Evolutionary conservation across 768 basidiomycete genomes (phyloP).

Genomic region (Tubosaeta sp.): DNA sequence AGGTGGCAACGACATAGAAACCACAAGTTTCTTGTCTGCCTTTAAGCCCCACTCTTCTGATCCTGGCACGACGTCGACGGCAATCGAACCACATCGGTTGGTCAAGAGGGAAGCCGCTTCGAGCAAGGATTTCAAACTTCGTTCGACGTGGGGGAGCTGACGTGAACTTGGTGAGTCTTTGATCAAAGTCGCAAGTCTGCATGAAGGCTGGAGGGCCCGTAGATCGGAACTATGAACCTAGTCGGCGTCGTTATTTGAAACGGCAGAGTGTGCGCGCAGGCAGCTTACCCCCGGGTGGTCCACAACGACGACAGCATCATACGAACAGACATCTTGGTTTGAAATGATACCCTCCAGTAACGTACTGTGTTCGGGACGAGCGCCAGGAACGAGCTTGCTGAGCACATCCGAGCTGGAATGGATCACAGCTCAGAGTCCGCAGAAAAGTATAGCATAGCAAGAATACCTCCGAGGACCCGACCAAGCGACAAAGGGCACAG

Average conservation of each 20-base stretch:
- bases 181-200: slow-evolving; percentile 45
- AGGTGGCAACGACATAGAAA: slow-evolving; percentile 52
- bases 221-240: slow-evolving; percentile 79
- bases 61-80: slow-evolving; percentile 41
- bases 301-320: slow-evolving; percentile 63
- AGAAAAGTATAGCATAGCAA: neutral
- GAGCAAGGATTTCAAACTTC: slow-evolving; percentile 25
- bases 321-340: slow-evolving; percentile 49
- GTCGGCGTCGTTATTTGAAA: slow-evolving; percentile 1
- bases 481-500: slow-evolving; percentile 67
- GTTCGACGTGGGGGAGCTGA: slow-evolving; percentile 58
- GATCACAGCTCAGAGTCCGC: neutral
- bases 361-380: slow-evolving; percentile 27
- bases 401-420: slow-evolving; percentile 46
- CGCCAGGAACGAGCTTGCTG: slow-evolving; percentile 35
- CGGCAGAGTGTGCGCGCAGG: neutral
- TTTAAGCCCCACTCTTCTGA: slow-evolving; percentile 34
- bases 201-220: slow-evolving; percentile 50
- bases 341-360: slow-evolving; percentile 44
- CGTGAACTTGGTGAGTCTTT: slow-evolving; percentile 48
- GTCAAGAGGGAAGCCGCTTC: slow-evolving; percentile 43
- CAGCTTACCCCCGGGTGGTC: slow-evolving; percentile 68
- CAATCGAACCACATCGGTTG: slow-evolving; percentile 48
- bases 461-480: slow-evolving; percentile 54
- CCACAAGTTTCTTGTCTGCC: slow-evolving; percentile 46